These are phyloP conservation scores for Ganoderma lucidum DNA, from an alignment of 1,284 basidiomycete genomes.

Conservation along the genomic window DNA sequence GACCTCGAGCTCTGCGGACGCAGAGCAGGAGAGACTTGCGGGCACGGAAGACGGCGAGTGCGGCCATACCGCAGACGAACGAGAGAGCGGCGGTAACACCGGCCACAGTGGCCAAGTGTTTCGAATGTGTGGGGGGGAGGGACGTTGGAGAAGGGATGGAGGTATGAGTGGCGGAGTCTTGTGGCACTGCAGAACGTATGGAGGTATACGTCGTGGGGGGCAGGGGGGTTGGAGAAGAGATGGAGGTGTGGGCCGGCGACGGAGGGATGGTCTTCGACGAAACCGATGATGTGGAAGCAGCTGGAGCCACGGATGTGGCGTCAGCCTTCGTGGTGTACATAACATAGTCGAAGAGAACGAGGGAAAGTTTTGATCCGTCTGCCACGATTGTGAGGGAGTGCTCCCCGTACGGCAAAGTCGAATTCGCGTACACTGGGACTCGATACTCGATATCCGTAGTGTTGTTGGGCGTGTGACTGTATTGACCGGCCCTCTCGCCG, in stretches of 20 bases:
- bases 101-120: not conserved
- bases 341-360: conserved; percentile 37
- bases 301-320: not conserved
- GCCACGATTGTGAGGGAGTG: conserved; percentile 30
- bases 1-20: not conserved
- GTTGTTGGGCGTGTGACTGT: conserved; percentile 11
- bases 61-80: not conserved
- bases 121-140: not conserved
- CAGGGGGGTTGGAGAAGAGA: not conserved
- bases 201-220: not conserved
- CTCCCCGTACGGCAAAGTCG: conserved; percentile 21
- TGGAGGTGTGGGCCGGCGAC: not conserved
- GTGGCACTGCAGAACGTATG: not conserved
- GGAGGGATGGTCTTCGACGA: not conserved
- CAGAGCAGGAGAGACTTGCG: not conserved
- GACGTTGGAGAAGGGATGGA: not conserved
- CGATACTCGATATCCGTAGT: conserved; percentile 31
- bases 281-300: not conserved
- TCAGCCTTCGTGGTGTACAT: conserved; percentile 28
- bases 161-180: not conserved
- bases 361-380: conserved; percentile 18
- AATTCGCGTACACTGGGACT: conserved; percentile 41
- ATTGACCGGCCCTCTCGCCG: conserved; percentile 12
- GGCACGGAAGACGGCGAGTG: not conserved
- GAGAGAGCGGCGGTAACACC: not conserved